phyloP scores from a whole-genome alignment of 208 protist species.

The Trypanosoma cruzi region DNA sequence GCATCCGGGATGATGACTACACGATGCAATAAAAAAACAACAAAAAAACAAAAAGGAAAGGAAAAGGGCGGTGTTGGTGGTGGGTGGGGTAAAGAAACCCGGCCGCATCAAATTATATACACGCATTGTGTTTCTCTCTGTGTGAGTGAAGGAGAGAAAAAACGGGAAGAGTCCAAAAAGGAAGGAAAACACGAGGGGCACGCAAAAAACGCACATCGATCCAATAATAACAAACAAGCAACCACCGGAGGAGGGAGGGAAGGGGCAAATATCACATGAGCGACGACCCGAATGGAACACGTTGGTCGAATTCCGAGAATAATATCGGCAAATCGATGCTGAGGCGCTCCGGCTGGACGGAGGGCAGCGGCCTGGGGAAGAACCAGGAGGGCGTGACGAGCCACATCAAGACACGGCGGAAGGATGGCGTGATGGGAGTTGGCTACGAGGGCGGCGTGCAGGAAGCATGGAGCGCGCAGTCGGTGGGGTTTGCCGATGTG shows the following conservation, averaged over 20 bases:
- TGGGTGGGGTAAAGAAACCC: too few species aligned
- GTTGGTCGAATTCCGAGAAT: constrained; percentile 81
- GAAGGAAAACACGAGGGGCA: not conserved
- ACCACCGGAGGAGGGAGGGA: too few species aligned
- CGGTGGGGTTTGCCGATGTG: constrained; percentile 87
- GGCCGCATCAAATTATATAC: too few species aligned
- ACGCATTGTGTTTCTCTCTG: not conserved
- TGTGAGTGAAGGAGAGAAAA: not conserved
- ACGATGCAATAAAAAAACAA: not conserved
- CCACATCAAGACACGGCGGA: constrained; percentile 90
- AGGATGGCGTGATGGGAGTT: constrained; percentile 88
- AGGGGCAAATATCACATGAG: constrained; percentile 43
- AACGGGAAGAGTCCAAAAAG: not conserved
- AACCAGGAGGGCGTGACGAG: constrained; percentile 73
- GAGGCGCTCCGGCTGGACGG: constrained; percentile 91
- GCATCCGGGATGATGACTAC: not conserved
- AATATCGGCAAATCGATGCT: constrained; percentile 88
- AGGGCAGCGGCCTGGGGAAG: constrained; percentile 89
- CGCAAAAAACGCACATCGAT: not conserved
- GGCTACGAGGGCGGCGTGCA: constrained; percentile 84
- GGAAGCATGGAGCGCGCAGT: constrained; percentile 87
- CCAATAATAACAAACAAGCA: too few species aligned
- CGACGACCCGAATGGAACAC: constrained; percentile 81
- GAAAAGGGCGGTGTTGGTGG: too few species aligned
- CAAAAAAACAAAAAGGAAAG: too few species aligned